Evolutionary conservation across 352 stramenopile genomes (phyloP).

Genomic region (Globisporangium cederbergense): DNA sequence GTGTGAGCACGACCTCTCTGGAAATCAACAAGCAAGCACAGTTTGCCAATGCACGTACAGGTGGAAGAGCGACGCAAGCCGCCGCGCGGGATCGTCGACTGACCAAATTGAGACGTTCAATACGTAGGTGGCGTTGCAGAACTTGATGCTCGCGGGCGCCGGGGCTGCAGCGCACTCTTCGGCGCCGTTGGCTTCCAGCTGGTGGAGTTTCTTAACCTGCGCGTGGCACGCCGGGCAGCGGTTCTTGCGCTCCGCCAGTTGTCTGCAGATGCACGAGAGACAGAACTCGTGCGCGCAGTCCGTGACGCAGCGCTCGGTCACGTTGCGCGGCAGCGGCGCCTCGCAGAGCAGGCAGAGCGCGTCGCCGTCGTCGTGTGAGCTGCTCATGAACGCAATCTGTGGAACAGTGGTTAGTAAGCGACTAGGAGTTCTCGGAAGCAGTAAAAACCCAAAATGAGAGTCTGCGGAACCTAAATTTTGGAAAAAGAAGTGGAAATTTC

Average conservation of each 20-base stretch:
- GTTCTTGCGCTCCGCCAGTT: constrained; percentile 57
- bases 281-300: constrained; percentile 85
- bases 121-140: constrained; percentile 78
- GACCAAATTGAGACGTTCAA: constrained; percentile 80
- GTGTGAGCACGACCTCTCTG: not conserved
- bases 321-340: constrained; percentile 26
- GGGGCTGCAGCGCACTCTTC: constrained; percentile 9
- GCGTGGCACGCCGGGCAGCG: constrained; percentile 58
- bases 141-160: constrained; percentile 62
- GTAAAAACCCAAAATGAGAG: no score
- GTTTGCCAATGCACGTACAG: constrained; percentile 38
- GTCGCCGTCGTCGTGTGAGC: not conserved
- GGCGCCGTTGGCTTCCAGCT: constrained; percentile 28
- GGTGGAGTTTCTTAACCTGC: constrained; percentile 55
- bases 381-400: no score
- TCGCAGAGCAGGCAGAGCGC: constrained; percentile 61
- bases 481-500: no score
- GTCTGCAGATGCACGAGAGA: constrained; percentile 56
- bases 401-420: no score
- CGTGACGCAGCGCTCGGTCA: constrained; percentile 52
- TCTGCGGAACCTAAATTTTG: no score
- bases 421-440: no score
- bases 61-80: constrained; percentile 66
- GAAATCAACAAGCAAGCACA: not conserved
- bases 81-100: constrained; percentile 60